Conservation (phyloP, 176 grass and related monocot species). For the Musa troglodytarum region DNA sequence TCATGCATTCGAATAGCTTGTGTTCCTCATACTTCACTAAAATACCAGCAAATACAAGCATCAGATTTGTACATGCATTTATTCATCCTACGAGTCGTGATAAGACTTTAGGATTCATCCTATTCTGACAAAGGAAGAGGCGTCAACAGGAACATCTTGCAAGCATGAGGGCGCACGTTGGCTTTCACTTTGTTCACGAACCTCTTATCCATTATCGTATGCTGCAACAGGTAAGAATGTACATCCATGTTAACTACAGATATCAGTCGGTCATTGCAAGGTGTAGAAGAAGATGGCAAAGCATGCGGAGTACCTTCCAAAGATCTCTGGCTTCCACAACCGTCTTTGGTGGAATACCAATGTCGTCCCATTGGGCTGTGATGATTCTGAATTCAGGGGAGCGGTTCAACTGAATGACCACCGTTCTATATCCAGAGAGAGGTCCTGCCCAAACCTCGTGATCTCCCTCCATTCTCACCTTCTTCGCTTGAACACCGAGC, state of each 20-base stretch:
- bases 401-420: no score
- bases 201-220: slow-evolving; percentile 30
- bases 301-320: slow-evolving; percentile 41
- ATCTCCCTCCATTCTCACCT: slow-evolving; percentile 82
- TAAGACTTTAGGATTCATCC: background rate
- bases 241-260: slow-evolving; percentile 10
- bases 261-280: background rate
- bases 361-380: slow-evolving; percentile 34
- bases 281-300: background rate
- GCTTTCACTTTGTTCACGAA: slow-evolving; percentile 45
- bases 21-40: no score
- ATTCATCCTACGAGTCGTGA: slow-evolving; percentile 2
- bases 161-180: slow-evolving; percentile 41
- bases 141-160: slow-evolving; percentile 62
- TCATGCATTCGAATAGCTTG: no score
- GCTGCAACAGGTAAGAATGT: slow-evolving; percentile 24
- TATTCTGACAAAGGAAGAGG: slow-evolving; percentile 14
- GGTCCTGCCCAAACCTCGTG: slow-evolving; percentile 54
- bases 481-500: slow-evolving; percentile 79
- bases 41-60: no score
- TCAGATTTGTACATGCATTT: slow-evolving; percentile 17
- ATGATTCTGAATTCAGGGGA: background rate
- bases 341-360: slow-evolving; percentile 34
- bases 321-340: slow-evolving; percentile 46
- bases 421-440: slow-evolving; percentile 30